Conservation (phyloP, 2,329 filamentous ascomycete genomes). For the Cercospora nicotianae region DNA sequence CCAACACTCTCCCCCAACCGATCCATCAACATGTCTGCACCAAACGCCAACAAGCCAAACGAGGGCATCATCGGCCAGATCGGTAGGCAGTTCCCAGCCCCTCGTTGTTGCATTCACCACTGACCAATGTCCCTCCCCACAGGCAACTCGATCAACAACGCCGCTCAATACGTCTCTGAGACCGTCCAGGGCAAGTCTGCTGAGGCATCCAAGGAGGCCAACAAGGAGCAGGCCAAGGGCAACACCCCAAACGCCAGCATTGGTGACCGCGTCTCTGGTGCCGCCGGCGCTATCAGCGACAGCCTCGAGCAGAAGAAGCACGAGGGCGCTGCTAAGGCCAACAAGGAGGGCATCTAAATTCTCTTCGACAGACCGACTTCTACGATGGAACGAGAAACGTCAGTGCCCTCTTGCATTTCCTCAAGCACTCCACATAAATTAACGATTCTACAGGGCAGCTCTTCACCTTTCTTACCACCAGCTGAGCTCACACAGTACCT, state of each 20-base stretch:
- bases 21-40: conserved; percentile 44
- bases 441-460: not conserved
- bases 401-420: not conserved
- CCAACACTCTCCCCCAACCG: conserved; percentile 6
- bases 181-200: conserved; percentile 58
- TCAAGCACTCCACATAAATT: not conserved
- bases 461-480: not conserved
- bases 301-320: conserved; percentile 56
- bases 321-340: conserved; percentile 50
- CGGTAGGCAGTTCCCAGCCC: conserved; percentile 4
- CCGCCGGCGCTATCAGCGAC: conserved; percentile 53
- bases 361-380: not conserved
- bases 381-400: conserved; percentile 13
- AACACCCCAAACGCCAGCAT: conserved; percentile 57
- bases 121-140: not conserved
- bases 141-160: conserved; percentile 49
- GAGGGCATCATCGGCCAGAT: conserved; percentile 46
- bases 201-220: conserved; percentile 65
- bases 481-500: not conserved
- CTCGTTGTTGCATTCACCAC: not conserved
- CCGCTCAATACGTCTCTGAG: conserved; percentile 69
- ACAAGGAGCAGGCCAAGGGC: conserved; percentile 61
- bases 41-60: conserved; percentile 47
- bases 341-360: conserved; percentile 46
- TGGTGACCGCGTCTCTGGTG: conserved; percentile 56